phyloP scores from a whole-genome alignment of 2,329 filamentous ascomycete species.

The Aspergillus cejpii region DNA sequence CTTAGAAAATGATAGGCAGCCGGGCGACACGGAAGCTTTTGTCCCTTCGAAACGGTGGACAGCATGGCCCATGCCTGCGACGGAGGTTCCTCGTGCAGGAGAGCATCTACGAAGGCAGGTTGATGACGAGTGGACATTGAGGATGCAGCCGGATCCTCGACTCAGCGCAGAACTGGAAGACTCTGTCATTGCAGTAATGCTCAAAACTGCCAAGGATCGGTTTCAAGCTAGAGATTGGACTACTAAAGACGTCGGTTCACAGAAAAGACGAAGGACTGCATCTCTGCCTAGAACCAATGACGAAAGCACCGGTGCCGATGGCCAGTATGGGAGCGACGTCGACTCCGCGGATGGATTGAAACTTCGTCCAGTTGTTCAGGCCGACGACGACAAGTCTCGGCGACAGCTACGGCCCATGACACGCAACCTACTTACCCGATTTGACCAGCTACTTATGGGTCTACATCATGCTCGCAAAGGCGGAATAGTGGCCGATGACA shows the following conservation, averaged over 20 bases:
- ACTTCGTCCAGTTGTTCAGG: constrained; percentile 50
- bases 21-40: constrained; percentile 26
- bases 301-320: constrained; percentile 16
- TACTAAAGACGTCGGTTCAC: background rate
- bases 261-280: background rate
- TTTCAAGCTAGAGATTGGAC: constrained; percentile 46
- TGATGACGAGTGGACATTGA: constrained; percentile 49
- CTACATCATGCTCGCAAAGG: constrained; percentile 62
- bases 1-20: constrained; percentile 3
- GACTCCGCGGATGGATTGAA: constrained; percentile 9
- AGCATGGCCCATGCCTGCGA: constrained; percentile 69
- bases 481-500: constrained; percentile 30
- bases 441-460: constrained; percentile 63
- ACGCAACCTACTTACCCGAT: constrained; percentile 60
- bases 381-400: constrained; percentile 64
- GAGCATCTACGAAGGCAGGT: constrained; percentile 47
- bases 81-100: constrained; percentile 54
- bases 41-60: constrained; percentile 60
- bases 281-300: constrained; percentile 10
- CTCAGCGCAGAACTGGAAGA: constrained; percentile 63
- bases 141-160: constrained; percentile 38
- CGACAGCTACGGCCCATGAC: constrained; percentile 60
- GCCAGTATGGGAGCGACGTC: constrained; percentile 16
- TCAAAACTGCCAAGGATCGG: constrained; percentile 61
- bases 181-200: constrained; percentile 58